Evolutionary conservation across 208 protist genomes (phyloP), one percentile per base, ranked within the genome.

Genomic region (Crithidia expoeki): DNA sequence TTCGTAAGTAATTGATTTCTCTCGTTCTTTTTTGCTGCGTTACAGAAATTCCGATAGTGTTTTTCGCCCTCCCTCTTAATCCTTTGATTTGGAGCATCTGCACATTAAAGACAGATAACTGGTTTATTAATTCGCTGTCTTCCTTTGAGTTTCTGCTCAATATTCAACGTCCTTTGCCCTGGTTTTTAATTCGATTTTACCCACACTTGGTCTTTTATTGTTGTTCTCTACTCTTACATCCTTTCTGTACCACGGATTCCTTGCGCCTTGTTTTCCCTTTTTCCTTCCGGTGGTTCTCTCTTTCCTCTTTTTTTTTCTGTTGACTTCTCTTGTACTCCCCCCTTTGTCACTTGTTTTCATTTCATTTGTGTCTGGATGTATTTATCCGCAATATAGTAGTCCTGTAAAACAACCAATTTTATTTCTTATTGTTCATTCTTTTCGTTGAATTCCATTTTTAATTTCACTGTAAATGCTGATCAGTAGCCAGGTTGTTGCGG

Each of bases 201-300:
- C 49, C 10, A 11, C 10, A 23, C 19, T 40, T 19, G 6, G 25
- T 4, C 16, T 34, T 32, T 74, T 12, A n/a, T 36, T 49, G 25
- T 50, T 56, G 28, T 21, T 63, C 52, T 38, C 40, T 67, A 16
- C 47, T 40, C 17, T 65, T 65, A 12, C n/a, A n/a, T n/a, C n/a
- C n/a, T 40, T 40, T 40, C 36, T 40, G 36, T 40, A 40, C 36
- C 12, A 12, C 36, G 5, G 9, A 40, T 40, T 40, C 50, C 32
- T 38, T 68, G 23, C 4, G 33, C 53, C 25, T 51, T 40, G 4
- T 21, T 21, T 49, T 30, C 63, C 46, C 25, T 56, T 63, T 55
- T 49, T 47, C 36, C n/a, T 65, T 33, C 33, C 42, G 23, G 40
- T 56, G 11, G 5, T 55, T 28, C n/a, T 21, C 21, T 34, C n/a